Evolutionary conservation across 768 basidiomycete species (phyloP).

Genomic region (Auriscalpium microsporum): DNA sequence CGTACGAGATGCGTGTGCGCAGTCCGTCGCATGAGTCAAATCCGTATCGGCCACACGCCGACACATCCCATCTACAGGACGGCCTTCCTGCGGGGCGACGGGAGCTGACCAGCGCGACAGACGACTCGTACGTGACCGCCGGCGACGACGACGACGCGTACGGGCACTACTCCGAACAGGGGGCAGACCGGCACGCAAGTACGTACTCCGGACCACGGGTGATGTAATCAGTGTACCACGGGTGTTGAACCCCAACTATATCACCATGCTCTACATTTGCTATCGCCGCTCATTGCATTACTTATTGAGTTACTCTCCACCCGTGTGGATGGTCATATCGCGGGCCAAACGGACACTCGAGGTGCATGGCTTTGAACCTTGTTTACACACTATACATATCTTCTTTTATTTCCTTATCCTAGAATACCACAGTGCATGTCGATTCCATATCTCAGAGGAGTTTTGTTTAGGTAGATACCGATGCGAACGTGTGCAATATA

Average conservation of each 20-base stretch:
- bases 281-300: not conserved
- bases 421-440: too few relatives aligned
- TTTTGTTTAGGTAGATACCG: too few relatives aligned
- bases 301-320: not conserved
- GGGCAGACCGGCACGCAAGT: conserved; percentile 9
- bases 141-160: not conserved
- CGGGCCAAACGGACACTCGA: too few relatives aligned
- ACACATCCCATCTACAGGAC: not conserved
- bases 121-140: conserved; percentile 11
- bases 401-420: too few relatives aligned
- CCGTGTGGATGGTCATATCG: too few relatives aligned
- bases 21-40: conserved; percentile 14
- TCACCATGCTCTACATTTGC: not conserved
- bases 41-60: not conserved
- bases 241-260: not conserved
- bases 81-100: not conserved
- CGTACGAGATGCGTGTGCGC: conserved; percentile 34
- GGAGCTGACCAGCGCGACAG: conserved; percentile 1
- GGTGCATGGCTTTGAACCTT: too few relatives aligned
- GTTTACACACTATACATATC: too few relatives aligned
- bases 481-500: too few relatives aligned
- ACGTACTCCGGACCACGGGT: conserved; percentile 5
- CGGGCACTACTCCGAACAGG: not conserved
- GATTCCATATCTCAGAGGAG: too few relatives aligned
- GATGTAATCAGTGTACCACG: not conserved